A percentile compares a stretch with the other conserved stretches of the same genome.
phyloP scores from a whole-genome alignment of 1,139 yeast genomes.

The Lodderomyces metapsilosis region DNA sequence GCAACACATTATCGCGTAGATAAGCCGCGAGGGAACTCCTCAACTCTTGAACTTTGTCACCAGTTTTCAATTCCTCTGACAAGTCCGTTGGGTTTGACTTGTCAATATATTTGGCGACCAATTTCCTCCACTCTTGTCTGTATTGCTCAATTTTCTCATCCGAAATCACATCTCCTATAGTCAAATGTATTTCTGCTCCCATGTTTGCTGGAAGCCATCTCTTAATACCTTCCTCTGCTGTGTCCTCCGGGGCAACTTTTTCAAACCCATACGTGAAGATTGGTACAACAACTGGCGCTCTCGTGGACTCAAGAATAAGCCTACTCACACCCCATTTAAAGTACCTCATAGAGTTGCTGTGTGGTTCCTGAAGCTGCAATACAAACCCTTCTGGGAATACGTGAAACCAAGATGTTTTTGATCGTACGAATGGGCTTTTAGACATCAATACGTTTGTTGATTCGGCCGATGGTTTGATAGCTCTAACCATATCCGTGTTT shows the following conservation, averaged over 20 bases:
- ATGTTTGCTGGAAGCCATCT: slow-evolving; percentile 63
- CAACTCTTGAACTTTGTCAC: slow-evolving; percentile 59
- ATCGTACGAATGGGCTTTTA: slow-evolving; percentile 49
- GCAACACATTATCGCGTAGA: slow-evolving; percentile 61
- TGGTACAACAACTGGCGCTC: slow-evolving; percentile 87
- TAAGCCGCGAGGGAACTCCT: slow-evolving; percentile 71
- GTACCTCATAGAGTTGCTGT: slow-evolving; percentile 81
- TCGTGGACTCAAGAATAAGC: slow-evolving; percentile 74
- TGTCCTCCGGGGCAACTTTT: slow-evolving; percentile 78
- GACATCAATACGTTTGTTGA: slow-evolving; percentile 35
- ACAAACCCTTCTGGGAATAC: slow-evolving; percentile 96
- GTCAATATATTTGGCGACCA: slow-evolving; percentile 55
- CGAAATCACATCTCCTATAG: slow-evolving; percentile 70
- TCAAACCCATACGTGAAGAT: slow-evolving; percentile 87
- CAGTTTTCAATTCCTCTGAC: slow-evolving; percentile 58
- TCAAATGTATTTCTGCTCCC: slow-evolving; percentile 67
- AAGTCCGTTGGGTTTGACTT: slow-evolving; percentile 55
- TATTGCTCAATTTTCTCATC: slow-evolving; percentile 59
- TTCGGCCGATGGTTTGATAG: slow-evolving; percentile 30
- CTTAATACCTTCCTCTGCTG: slow-evolving; percentile 51
- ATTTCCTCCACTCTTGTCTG: slow-evolving; percentile 64
- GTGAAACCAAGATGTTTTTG: slow-evolving; percentile 85
- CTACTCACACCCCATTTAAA: slow-evolving; percentile 96
- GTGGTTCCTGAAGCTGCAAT: slow-evolving; percentile 78
- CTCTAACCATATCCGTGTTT: slow-evolving; percentile 20